phyloP scores from a whole-genome alignment of 208 protist genomes.

The Trypanosoma avium region DNA sequence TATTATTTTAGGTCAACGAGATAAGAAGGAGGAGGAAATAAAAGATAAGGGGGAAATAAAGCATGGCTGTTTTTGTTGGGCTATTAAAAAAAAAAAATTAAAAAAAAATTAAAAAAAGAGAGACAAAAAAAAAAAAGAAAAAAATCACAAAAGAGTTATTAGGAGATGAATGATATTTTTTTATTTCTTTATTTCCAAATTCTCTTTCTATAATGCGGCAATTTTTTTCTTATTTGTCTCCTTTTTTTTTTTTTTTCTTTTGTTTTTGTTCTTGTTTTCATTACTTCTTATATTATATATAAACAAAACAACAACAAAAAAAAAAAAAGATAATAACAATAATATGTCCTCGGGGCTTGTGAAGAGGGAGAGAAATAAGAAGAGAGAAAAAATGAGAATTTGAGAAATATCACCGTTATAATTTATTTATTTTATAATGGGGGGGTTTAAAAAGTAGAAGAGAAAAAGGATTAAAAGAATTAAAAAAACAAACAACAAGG shows the following conservation, averaged over 20 bases:
- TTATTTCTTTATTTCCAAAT: not conserved
- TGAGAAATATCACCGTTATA: too few species aligned
- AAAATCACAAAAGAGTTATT: not conserved
- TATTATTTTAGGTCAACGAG: too few species aligned
- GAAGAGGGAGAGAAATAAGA: not conserved
- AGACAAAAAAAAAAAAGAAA: constrained; percentile 13
- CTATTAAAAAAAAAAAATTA: constrained; percentile 18
- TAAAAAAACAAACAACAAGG: too few species aligned
- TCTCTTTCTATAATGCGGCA: not conserved
- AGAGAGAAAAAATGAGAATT: constrained; percentile 3
- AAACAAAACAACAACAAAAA: too few species aligned
- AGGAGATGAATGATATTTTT: not conserved
- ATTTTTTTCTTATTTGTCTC: too few species aligned
- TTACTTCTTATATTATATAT: too few species aligned
- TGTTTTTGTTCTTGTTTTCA: too few species aligned
- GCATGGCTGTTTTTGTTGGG: constrained; percentile 10
- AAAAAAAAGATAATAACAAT: too few species aligned
- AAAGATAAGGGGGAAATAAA: not conserved
- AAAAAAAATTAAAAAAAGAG: constrained; percentile 4
- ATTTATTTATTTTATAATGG: not conserved
- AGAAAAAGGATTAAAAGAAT: too few species aligned
- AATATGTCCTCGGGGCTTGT: too few species aligned
- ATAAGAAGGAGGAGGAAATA: not conserved
- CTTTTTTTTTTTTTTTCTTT: too few species aligned
- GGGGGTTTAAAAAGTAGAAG: not conserved